Evolutionary conservation across 225 moss, liverwort and hornwort genomes (phyloP), one percentile per base, ranked within the genome.

Genomic region (Neckera pumila): DNA sequence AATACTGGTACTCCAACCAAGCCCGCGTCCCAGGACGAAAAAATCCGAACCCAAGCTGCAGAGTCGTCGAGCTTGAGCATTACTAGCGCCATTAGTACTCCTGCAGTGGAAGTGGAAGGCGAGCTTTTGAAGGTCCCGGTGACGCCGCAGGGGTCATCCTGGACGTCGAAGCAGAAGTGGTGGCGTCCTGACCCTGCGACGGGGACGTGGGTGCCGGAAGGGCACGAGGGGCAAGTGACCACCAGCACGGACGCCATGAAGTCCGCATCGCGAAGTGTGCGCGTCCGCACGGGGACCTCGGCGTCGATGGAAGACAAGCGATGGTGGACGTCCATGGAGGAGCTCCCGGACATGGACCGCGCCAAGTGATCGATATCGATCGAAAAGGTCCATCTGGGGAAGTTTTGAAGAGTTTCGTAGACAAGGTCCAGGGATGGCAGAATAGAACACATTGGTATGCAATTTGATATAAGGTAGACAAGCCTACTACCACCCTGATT

Each of bases 241-340:
- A 93, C 91, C 45, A 88, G 47, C 69, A 72, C 90, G 27, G 38
- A 62, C 7, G 66, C n/a, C n/a, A 78, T 34, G 61, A 91, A 88
- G 66, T 43, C 88, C 45, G 26, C 86, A 25, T 77, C 89, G 36
- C 89, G 56, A 43, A 45, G 74, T 15, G 42, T 81, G 9, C 86
- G 82, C 64, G n/a, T 85, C 70, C 88, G 92, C 21, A 53, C 67
- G 31, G 79, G 89, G 22, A 47, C 84, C 54, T 38, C 85, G 22
- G 82, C 88, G 7, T 88, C 89, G 17, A 54, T 88, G 63, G 89
- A 93, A 30, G 92, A 87, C 45, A 91, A 88, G 88, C 89, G 65
- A 27, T 94, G 94, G 93, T 94, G 93, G 94, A 92, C 88, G 8
- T 92, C 94, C 58, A 92, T 94, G 94, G 94, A 94, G 75, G 94